Conservation (phyloP, 2,329 filamentous ascomycete genomes). For the Thyridium curvatum region DNA sequence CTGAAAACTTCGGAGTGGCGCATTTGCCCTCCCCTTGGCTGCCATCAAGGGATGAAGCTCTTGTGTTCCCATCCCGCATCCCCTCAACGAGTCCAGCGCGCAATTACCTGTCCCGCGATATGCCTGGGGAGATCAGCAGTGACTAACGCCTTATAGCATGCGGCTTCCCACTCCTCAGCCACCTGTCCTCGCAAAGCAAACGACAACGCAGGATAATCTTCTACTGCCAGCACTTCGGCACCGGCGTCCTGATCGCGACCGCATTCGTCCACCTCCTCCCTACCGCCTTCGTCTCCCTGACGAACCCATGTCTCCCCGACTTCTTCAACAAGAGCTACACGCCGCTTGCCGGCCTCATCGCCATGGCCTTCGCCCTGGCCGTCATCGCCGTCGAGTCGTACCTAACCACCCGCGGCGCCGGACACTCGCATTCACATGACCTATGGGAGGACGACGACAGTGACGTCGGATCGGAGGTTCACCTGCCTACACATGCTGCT, state of each 20-base stretch:
- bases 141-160: slow-evolving; percentile 38
- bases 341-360: slow-evolving; percentile 73
- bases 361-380: slow-evolving; percentile 74
- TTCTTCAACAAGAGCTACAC: slow-evolving; percentile 77
- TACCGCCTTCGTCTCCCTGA: slow-evolving; percentile 61
- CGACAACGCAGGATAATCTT: slow-evolving; percentile 57
- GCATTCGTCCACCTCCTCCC: slow-evolving; percentile 74
- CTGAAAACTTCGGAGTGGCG: too few relatives aligned
- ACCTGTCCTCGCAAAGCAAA: slow-evolving; percentile 48
- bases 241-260: slow-evolving; percentile 78
- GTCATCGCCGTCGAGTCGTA: slow-evolving; percentile 87
- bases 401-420: slow-evolving; percentile 65
- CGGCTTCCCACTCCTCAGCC: slow-evolving; percentile 59
- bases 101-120: background rate
- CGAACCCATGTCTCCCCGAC: slow-evolving; percentile 65
- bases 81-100: background rate
- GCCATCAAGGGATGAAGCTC: background rate
- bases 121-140: slow-evolving; percentile 1
- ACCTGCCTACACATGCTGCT: too few relatives aligned
- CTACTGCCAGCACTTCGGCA: slow-evolving; percentile 69
- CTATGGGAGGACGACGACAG: slow-evolving; percentile 42
- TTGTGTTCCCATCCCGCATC: too few relatives aligned
- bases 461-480: slow-evolving; percentile 15
- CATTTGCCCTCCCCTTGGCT: background rate
- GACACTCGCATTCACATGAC: slow-evolving; percentile 53